Evolutionary conservation across 352 stramenopile species (phyloP), one percentile per base, ranked within the genome.

Genomic region (Aphanomyces stellatus): DNA sequence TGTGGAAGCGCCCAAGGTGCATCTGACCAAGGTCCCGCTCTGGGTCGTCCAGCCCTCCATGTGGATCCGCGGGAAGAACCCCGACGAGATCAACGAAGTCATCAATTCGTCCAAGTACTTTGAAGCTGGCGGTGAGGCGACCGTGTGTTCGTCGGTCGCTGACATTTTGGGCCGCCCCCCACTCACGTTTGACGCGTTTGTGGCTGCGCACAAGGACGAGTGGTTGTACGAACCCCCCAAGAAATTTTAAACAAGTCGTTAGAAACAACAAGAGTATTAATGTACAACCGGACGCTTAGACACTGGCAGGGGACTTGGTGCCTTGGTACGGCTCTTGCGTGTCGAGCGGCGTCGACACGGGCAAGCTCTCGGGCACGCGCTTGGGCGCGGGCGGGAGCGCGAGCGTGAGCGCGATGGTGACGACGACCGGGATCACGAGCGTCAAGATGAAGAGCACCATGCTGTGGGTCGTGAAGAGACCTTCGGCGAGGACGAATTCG

Each of bases 391-490:
- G 60, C 15, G 76, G 65, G 30, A 81, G 63, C 60, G 74, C 57
- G 53, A 92, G 72, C 41, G 83, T 90, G 31, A 89, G 75, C 22
- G 28, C 71, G 25, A 90, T 57, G 2, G 84, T 90, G 48, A 78
- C 75, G 24, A 76, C 51, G 0, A 76, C 75, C 25, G 84, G 84
- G n/a, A 92, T 66, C 49, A 90, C 67, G 8, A 90, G 72, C 19
- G 79, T 77, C 28, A 87, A 65, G 63, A 92, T 81, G 74, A 92
- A 92, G 8, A 82, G 90, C 66, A 90, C 75, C 81, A 92, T 90
- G 57, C 79, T 90, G 75, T 80, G 85, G 51, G 71, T 71, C 61
- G 79, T 86, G 73, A 90, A 92, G 24, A 90, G 77, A 19, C 81
- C 81, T 51, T 92, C 83, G 0, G 81, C 81, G 43, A 92, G 64